Conservation (phyloP, 352 stramenopile genomes). For the Phytophthora hybrid region DNA sequence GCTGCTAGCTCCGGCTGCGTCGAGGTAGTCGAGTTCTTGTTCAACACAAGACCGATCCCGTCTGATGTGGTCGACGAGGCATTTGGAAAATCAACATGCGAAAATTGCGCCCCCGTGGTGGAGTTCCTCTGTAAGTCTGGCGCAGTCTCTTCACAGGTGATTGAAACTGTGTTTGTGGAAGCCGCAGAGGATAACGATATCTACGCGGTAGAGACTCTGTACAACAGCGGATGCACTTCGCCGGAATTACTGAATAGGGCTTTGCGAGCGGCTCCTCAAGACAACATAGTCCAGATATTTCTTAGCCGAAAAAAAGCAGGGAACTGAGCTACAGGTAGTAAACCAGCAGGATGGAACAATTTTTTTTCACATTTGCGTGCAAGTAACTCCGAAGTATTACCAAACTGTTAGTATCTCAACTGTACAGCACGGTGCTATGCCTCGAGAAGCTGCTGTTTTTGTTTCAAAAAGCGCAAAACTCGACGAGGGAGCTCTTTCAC, state of each 20-base stretch:
- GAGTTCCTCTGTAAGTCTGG: not conserved
- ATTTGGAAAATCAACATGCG: not conserved
- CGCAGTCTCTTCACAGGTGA: not conserved
- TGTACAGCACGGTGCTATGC: not conserved
- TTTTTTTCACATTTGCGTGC: not conserved
- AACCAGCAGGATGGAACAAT: not conserved
- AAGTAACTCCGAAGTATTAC: not conserved
- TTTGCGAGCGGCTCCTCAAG: not conserved
- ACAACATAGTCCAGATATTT: not conserved
- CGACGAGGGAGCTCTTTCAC: not conserved
- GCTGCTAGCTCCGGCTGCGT: not conserved
- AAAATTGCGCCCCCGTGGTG: not conserved
- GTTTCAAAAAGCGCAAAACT: slow-evolving; percentile 10
- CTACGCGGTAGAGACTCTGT: not conserved
- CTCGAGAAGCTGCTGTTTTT: not conserved
- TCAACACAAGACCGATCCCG: not conserved
- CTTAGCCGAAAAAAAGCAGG: not conserved
- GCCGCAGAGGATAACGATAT: not conserved
- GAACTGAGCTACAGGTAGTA: not conserved
- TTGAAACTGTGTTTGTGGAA: not conserved
- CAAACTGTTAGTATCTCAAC: too few species aligned
- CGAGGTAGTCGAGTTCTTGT: slow-evolving; percentile 7
- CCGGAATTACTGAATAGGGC: not conserved
- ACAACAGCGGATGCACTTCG: slow-evolving; percentile 8
- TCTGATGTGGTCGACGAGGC: slow-evolving; percentile 7